phyloP scores from a whole-genome alignment of 2,329 filamentous ascomycete genomes.

The Penicillium sclerotiorum region DNA sequence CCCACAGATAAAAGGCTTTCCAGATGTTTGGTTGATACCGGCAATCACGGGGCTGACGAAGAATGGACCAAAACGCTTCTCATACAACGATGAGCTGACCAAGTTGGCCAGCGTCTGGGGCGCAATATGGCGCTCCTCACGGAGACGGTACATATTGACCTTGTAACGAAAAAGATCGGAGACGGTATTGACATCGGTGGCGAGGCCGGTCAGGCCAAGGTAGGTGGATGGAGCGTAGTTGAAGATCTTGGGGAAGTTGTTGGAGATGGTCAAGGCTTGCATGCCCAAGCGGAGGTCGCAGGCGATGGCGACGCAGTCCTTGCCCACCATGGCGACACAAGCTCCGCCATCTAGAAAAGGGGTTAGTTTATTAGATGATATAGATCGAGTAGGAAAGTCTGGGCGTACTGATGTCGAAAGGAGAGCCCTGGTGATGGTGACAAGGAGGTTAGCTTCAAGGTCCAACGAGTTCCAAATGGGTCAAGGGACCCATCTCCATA shows the following conservation, averaged over 20 bases:
- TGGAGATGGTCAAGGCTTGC: constrained; percentile 94
- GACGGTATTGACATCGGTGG: constrained; percentile 93
- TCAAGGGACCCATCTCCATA: constrained; percentile 20
- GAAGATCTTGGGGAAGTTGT: constrained; percentile 99
- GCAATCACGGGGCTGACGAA: constrained; percentile 95
- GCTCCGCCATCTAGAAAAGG: constrained; percentile 72
- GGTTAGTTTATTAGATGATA: constrained; percentile 15
- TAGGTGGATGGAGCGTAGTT: constrained; percentile 88
- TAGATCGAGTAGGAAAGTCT: constrained; percentile 9
- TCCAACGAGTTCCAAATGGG: constrained; percentile 19
- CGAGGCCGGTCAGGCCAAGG: constrained; percentile 92
- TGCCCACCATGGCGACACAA: constrained; percentile 98
- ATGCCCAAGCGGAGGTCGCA: constrained; percentile 97
- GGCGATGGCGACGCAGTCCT: constrained; percentile 98
- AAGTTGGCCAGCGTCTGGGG: constrained; percentile 96
- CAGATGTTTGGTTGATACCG: constrained; percentile 90
- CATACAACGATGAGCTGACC: constrained; percentile 87
- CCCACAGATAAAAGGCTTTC: constrained; percentile 96
- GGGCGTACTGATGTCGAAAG: constrained; percentile 88
- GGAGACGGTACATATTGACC: constrained; percentile 99
- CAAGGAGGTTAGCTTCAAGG: constrained; percentile 36
- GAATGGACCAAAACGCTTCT: constrained; percentile 93
- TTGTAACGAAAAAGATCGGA: constrained; percentile 99
- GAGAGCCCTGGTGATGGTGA: constrained; percentile 67
- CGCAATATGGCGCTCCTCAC: constrained; percentile 95